Evolutionary conservation across 2,329 filamentous ascomycete genomes (phyloP).

Genomic region (Cercospora sp.): DNA sequence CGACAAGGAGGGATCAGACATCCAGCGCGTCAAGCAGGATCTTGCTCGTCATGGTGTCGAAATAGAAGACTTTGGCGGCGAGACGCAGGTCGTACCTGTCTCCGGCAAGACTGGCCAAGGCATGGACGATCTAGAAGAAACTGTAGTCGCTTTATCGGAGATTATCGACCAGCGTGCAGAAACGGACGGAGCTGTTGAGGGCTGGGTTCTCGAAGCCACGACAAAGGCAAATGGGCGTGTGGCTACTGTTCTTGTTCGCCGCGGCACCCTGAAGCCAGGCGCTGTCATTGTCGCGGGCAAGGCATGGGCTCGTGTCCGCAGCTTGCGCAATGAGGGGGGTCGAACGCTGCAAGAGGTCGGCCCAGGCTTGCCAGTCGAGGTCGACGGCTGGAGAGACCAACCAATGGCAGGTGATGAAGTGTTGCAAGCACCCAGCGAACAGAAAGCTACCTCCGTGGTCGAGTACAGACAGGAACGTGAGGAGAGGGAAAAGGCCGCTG

Average conservation of each 20-base stretch:
- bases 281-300: conserved; percentile 84
- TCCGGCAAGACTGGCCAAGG: conserved; percentile 92
- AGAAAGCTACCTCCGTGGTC: conserved; percentile 74
- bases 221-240: conserved; percentile 82
- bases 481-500: conserved; percentile 64
- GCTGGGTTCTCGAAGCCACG: conserved; percentile 89
- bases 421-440: conserved; percentile 77
- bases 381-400: conserved; percentile 90
- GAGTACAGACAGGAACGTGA: conserved; percentile 71
- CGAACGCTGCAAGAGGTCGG: conserved; percentile 68
- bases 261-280: conserved; percentile 78
- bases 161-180: conserved; percentile 88
- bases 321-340: conserved; percentile 82
- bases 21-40: conserved; percentile 85
- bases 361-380: conserved; percentile 86
- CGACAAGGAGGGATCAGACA: conserved; percentile 79
- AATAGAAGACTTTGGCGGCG: conserved; percentile 92
- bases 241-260: conserved; percentile 84
- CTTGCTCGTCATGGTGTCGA: conserved; percentile 80
- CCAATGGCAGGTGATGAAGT: conserved; percentile 85
- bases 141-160: conserved; percentile 80
- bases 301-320: conserved; percentile 84
- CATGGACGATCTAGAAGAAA: conserved; percentile 90
- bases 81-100: conserved; percentile 87
- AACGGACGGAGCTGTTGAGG: conserved; percentile 73